Base-by-base conservation (phyloP, 2,329 filamentous ascomycete species). In the Colletotrichum tropicicola region DNA sequence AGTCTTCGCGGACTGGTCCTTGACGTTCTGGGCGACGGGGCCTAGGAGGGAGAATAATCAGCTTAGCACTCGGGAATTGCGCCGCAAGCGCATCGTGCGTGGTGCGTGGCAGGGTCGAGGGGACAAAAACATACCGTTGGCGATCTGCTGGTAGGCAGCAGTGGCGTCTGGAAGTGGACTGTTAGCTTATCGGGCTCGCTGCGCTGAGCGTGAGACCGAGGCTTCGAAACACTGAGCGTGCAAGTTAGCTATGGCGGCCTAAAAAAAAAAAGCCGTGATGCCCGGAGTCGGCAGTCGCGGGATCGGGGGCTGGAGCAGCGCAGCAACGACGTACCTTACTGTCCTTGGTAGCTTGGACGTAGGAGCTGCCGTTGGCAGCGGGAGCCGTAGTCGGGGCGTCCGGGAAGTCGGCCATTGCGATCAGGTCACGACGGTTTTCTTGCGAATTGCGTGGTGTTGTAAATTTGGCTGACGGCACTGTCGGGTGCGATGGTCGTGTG, bases 11-110 rank as follows among this genome's bases (percentile, higher is more conserved):
- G 78, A 75, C 74, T 89, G 81, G 68, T 86, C 81, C 77, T 84
- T 85, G 73, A 87, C 82, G 72, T 85, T 88, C 73, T 87, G 82
- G 67, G 85, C 87, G 69, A 89, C 81, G 37, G 87, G 86, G 68
- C 86, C 87, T 89, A 69, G 37, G 56, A 65, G 30, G 65, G 52
- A 63, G 43, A n/a, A n/a, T 52, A 44, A 27, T 52, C 30, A 10
- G 30, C 43, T 68, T 25, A 71, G 66, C 52, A 27, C 51, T 49
- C 17, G 23, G 13, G 21, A 32, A 21, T 23, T 49, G 54, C 64
- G 32, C 17, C 25, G 43, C 54, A 37, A 49, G 49, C n/a, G n/a
- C n/a, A n/a, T n/a, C n/a, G n/a, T 47, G 53, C 43, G 45, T 62
- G 62, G 60, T 55, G 27, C 19, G 35, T 17, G 44, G 12, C 27